phyloP scores from a whole-genome alignment of 1,139 yeast genomes.

The Geotrichum siamense region DNA sequence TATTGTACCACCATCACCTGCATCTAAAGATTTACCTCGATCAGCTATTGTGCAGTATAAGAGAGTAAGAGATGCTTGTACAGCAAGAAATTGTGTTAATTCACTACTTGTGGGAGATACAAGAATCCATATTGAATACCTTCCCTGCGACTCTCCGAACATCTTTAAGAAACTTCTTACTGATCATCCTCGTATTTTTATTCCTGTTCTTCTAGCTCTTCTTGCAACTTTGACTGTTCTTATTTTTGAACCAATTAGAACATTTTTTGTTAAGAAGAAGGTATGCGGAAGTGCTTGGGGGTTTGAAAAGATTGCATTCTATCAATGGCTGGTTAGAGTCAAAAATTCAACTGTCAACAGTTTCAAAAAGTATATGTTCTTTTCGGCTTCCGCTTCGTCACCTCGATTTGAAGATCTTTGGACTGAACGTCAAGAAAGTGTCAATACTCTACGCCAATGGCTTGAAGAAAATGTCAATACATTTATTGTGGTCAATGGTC shows the following conservation, averaged over 20 bases:
- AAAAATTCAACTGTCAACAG: conserved; percentile 8
- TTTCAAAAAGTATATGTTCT: conserved; percentile 10
- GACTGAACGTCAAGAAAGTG: conserved; percentile 63
- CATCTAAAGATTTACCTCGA: conserved; percentile 41
- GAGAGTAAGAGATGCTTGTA: conserved; percentile 58
- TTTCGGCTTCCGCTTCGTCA: not conserved
- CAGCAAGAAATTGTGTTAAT: conserved; percentile 87
- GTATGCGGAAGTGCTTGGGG: conserved; percentile 32
- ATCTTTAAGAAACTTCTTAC: conserved; percentile 19
- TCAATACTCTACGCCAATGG: conserved; percentile 68
- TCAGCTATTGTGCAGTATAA: conserved; percentile 52
- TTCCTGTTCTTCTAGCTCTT: conserved; percentile 57
- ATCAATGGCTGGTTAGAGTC: conserved; percentile 7
- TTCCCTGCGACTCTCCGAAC: conserved; percentile 44
- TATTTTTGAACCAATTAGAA: conserved; percentile 87
- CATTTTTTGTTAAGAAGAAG: conserved; percentile 67
- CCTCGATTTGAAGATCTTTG: conserved; percentile 44
- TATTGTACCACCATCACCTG: conserved; percentile 52
- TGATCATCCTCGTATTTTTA: conserved; percentile 72
- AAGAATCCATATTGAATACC: conserved; percentile 64
- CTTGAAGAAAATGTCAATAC: conserved; percentile 72
- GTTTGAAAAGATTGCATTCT: conserved; percentile 11
- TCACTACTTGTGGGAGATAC: conserved; percentile 52
- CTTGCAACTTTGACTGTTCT: conserved; percentile 74
- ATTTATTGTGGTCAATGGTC: conserved; percentile 84